phyloP scores from a whole-genome alignment of 2,329 filamentous ascomycete genomes.

The Fusarium devonianum region DNA sequence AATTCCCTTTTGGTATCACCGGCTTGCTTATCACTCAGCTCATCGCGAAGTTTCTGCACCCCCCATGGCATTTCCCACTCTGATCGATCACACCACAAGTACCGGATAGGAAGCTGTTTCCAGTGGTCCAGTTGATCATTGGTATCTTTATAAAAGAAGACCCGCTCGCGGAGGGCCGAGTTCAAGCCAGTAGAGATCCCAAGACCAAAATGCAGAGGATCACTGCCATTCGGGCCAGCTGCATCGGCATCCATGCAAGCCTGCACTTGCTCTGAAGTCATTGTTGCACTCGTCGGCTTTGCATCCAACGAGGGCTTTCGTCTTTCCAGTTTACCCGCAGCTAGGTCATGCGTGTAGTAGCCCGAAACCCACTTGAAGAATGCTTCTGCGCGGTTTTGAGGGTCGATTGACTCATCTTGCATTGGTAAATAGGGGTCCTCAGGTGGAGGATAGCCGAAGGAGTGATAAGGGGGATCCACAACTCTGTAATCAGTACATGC shows the following conservation, averaged over 20 bases:
- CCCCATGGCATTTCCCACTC: background rate
- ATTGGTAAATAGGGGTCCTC: background rate
- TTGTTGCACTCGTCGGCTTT: background rate
- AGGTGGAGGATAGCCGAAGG: background rate
- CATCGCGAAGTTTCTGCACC: background rate
- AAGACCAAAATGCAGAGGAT: background rate
- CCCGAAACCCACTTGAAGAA: background rate
- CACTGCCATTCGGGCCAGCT: background rate
- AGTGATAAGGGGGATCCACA: background rate
- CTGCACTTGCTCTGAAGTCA: background rate
- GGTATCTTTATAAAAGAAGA: background rate
- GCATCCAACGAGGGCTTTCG: background rate
- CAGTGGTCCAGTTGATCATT: background rate
- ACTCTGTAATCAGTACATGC: no score
- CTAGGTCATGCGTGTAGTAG: background rate
- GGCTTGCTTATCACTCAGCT: background rate
- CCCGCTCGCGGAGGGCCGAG: background rate
- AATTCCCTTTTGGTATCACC: background rate
- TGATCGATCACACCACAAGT: background rate
- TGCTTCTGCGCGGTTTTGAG: background rate
- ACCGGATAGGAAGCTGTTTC: background rate
- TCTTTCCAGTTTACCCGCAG: background rate
- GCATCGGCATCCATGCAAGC: background rate
- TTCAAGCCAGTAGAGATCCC: background rate
- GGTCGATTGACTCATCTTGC: background rate